phyloP scores from a whole-genome alignment of 139 green algal species.

The Closterium sp. region DNA sequence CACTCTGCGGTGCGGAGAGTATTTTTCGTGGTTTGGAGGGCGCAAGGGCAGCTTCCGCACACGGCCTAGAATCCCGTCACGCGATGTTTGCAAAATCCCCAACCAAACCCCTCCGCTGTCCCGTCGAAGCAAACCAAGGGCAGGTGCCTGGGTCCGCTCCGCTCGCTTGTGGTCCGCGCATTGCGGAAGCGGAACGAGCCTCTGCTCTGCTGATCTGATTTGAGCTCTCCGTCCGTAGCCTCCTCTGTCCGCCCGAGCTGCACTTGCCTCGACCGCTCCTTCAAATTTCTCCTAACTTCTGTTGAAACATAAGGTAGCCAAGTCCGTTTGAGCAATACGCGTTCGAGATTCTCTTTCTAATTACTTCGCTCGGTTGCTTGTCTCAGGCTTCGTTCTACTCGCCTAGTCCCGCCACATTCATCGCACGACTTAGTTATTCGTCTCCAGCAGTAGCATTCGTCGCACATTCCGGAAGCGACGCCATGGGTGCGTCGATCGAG shows the following conservation, averaged over 20 bases:
- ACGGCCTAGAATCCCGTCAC: not conserved
- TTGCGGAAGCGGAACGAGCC: not conserved
- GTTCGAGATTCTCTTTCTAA: no score
- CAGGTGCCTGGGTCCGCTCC: not conserved
- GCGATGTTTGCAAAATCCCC: not conserved
- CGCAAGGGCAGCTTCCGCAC: not conserved
- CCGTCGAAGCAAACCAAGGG: not conserved
- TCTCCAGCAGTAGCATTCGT: not conserved
- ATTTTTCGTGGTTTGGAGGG: not conserved
- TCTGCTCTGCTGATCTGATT: not conserved
- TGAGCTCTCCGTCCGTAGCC: no score
- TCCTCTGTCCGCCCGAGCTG: no score
- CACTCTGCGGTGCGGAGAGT: not conserved
- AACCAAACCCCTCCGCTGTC: not conserved
- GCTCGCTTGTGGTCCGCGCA: not conserved
- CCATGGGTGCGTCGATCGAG: slow-evolving; percentile 3
- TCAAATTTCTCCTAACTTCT: no score
- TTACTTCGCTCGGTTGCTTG: no score
- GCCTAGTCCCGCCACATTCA: not conserved
- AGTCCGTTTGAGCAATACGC: no score
- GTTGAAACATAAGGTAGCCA: no score
- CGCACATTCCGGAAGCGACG: not conserved
- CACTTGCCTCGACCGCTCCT: no score
- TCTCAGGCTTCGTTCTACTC: no score
- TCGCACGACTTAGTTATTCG: not conserved